Base-by-base conservation (phyloP, 2,329 filamentous ascomycete genomes). In the Ophiostoma piceae region DNA sequence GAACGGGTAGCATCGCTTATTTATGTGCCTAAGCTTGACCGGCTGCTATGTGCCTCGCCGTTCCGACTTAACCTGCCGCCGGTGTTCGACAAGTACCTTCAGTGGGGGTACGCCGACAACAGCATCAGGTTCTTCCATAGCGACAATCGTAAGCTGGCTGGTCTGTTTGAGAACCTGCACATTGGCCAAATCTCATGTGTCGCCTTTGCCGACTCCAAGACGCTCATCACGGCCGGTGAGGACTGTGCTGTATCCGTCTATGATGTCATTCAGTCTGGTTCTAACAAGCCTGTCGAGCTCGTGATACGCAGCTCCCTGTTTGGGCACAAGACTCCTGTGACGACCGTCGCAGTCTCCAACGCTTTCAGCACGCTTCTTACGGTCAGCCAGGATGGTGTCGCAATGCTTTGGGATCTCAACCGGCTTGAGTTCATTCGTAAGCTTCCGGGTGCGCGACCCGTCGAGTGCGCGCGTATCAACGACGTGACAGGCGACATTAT, bases 51-150 rank as follows among this genome's bases (percentile, higher is more conserved):
- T 75, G 90, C 92, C 3, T 91, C 92, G 19, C 88, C 93, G 0
- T 92, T 96, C 79, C 87, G 92, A 26, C 84, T 97, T 60, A 95
- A 97, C 75, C 88, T 98, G 14, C 91, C 94, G 0, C 94, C 94
- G 0, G 81, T 83, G 67, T 96, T 92, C 76, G 94, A 98, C 79
- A 93, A 93, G 75, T 97, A 92, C 76, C 85, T 98, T 74, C 93
- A 97, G 80, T 98, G 94, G 94, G 94, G 94, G 1, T 98, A 96
- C 75, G 91, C 92, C 0, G 95, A 99, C 78, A 92, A 92, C 74
- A 96, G 92, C 74, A 86, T 99, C 37, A 90, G 95, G 3, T 98
- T 99, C 82, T 72, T 92, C 80, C 87, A 90, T 69, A 88, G 90
- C 66, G 92, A 97, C 74, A 92, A 87, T 71, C 89, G 92, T 76